Evolutionary conservation across 305 asterid species (phyloP), one percentile per base, ranked within the genome.

Genomic region (Fraxinus ornus): DNA sequence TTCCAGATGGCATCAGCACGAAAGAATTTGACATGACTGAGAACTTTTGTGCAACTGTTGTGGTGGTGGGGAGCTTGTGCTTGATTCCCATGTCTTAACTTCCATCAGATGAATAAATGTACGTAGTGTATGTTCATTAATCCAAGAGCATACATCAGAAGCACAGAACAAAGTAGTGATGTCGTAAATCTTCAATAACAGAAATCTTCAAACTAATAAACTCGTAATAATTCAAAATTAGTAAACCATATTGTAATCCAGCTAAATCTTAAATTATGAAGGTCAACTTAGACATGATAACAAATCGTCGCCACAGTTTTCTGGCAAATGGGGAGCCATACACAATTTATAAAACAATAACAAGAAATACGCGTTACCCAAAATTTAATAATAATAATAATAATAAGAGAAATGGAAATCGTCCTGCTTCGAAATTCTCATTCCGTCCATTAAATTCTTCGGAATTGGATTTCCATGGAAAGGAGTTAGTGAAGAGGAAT

Each of bases 401-500:
- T 17, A 21, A 75, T 13, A 32, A 52, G 75, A 19, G 24, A 80
- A 60, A 33, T 2, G 36, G 75, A 41, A 15, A 35, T 72, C 49
- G 0, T 21, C 77, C 19, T 39, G 41, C 78, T 74, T 80, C 72
- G 2, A 36, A 78, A 77, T 41, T 77, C 47, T 55, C 82, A 17
- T 41, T 3, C 57, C 21, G 80, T 37, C 81, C 60, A 66, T 49
- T 7, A 19, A 28, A 22, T 3, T 76, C 41, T 12, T 70, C 33
- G 28, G 44, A 33, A 36, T 74, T 77, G 36, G 17, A 64, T 19
- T 60, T 3, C 22, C 8, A 17, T 28, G 37, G 57, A 82, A 66
- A 10, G 21, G 32, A 76, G 82, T 85, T 60, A 93, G 84, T 86
- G 76, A 28, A 90, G 87, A 3, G 89, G 94, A 78, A 93, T 64